phyloP scores from a whole-genome alignment of 495 filamentous ascomycete genomes.

The Podospora appendiculata region DNA sequence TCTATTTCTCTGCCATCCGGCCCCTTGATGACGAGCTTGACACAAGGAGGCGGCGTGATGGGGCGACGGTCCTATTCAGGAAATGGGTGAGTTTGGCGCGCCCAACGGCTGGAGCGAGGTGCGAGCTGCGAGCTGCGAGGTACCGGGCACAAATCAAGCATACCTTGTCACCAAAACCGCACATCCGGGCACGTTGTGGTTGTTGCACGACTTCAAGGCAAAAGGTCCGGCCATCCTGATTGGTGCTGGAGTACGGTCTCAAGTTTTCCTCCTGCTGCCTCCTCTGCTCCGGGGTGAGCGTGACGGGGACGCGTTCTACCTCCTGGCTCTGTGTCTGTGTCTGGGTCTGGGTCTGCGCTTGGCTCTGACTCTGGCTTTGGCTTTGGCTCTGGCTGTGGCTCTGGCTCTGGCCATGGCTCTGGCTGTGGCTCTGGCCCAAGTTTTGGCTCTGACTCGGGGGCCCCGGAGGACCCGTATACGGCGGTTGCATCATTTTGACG shows the following conservation, averaged over 20 bases:
- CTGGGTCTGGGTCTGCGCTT: no score
- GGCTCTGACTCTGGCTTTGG: no score
- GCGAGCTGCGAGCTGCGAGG: background rate
- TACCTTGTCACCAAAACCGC: constrained; percentile 97
- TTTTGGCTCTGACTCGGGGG: no score
- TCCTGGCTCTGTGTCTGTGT: no score
- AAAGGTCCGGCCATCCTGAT: constrained; percentile 19
- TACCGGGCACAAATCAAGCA: constrained; percentile 3
- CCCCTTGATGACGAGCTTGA: constrained; percentile 77
- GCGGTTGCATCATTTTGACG: no score
- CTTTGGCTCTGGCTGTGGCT: no score
- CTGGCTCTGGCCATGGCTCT: no score
- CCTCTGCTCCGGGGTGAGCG: constrained; percentile 21
- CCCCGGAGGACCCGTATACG: no score
- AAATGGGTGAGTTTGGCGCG: constrained; percentile 4
- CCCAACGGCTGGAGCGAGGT: background rate
- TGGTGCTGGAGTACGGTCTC: constrained; percentile 20
- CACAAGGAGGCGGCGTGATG: constrained; percentile 92
- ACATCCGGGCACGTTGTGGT: constrained; percentile 92
- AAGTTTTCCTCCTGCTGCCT: constrained; percentile 19
- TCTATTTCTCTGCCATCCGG: constrained; percentile 74
- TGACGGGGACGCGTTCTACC: no score
- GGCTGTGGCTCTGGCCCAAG: no score
- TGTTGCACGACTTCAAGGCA: constrained; percentile 85
- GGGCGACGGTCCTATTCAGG: constrained; percentile 73